These are phyloP conservation scores for Diacronema lutheri DNA, from an alignment of 78 protist species.

Conservation along the genomic window DNA sequence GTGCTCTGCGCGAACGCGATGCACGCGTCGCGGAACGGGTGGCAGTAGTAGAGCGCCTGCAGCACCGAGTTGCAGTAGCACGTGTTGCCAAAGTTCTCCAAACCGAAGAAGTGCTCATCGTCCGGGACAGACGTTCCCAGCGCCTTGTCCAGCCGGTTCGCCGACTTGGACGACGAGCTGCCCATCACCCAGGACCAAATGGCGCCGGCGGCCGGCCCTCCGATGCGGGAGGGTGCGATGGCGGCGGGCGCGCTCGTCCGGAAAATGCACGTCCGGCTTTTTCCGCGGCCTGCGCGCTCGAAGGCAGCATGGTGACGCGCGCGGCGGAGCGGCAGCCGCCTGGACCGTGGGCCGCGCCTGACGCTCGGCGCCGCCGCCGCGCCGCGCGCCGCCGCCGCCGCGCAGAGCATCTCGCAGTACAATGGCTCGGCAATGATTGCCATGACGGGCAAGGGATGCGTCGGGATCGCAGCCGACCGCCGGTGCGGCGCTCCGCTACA, in stretches of 20 bases:
- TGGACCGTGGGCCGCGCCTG: too few species aligned
- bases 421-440: slow-evolving; percentile 17
- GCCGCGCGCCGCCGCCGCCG: too few species aligned
- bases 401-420: slow-evolving; percentile 9
- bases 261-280: too few species aligned
- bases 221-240: too few species aligned
- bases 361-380: too few species aligned
- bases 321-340: too few species aligned
- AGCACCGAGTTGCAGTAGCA: slow-evolving; percentile 89
- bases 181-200: too few species aligned
- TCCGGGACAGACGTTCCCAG: not conserved
- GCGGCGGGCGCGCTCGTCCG: too few species aligned
- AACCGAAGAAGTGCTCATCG: slow-evolving; percentile 6
- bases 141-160: slow-evolving; percentile 16
- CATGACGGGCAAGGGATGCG: slow-evolving; percentile 26
- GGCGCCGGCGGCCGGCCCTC: too few species aligned
- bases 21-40: slow-evolving; percentile 63
- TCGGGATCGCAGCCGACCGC: not conserved
- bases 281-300: too few species aligned
- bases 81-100: slow-evolving; percentile 83
- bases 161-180: slow-evolving; percentile 2
- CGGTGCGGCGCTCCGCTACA: too few species aligned
- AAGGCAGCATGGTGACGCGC: too few species aligned
- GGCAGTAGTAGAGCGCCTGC: slow-evolving; percentile 80
- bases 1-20: not conserved